These are phyloP conservation scores for Phytopythium oedochilum DNA, from an alignment of 352 stramenopile genomes.

Conservation along the genomic window DNA sequence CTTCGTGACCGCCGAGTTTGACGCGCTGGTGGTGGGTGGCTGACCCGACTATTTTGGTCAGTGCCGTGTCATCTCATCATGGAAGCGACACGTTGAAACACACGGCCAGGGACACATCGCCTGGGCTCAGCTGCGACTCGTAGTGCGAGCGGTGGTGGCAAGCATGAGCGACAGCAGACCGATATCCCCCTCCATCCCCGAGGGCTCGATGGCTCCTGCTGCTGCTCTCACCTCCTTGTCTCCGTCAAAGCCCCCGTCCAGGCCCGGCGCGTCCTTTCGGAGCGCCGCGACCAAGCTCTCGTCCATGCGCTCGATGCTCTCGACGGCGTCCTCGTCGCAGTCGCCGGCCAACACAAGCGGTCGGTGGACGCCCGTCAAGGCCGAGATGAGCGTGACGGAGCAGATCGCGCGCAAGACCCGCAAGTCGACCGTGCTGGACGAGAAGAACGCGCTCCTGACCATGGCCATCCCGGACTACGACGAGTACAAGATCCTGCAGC, in stretches of 20 bases:
- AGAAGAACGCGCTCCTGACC: conserved; percentile 63
- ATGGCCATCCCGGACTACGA: conserved; percentile 76
- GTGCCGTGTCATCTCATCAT: not conserved
- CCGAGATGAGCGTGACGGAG: conserved; percentile 63
- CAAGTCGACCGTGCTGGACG: conserved; percentile 66
- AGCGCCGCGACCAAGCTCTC: not conserved
- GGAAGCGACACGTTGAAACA: not conserved
- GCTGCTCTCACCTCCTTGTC: not conserved
- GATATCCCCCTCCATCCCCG: not conserved
- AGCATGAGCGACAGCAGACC: not conserved
- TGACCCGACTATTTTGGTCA: not conserved
- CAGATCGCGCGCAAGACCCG: conserved; percentile 60
- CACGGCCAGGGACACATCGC: too few species aligned
- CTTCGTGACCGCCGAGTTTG: not conserved
- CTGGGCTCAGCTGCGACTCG: too few species aligned
- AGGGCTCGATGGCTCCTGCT: not conserved
- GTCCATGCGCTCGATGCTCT: conserved; percentile 28
- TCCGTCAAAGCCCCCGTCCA: not conserved
- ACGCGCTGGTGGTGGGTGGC: not conserved
- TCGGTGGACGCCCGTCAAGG: conserved; percentile 19
- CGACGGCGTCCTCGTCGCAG: conserved; percentile 12
- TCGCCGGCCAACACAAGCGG: conserved; percentile 11
- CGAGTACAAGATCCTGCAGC: conserved; percentile 71
- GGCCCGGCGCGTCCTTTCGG: not conserved
- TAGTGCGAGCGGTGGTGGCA: too few species aligned